phyloP scores from a whole-genome alignment of 2,329 filamentous ascomycete genomes.

The Monosporascus ibericus region DNA sequence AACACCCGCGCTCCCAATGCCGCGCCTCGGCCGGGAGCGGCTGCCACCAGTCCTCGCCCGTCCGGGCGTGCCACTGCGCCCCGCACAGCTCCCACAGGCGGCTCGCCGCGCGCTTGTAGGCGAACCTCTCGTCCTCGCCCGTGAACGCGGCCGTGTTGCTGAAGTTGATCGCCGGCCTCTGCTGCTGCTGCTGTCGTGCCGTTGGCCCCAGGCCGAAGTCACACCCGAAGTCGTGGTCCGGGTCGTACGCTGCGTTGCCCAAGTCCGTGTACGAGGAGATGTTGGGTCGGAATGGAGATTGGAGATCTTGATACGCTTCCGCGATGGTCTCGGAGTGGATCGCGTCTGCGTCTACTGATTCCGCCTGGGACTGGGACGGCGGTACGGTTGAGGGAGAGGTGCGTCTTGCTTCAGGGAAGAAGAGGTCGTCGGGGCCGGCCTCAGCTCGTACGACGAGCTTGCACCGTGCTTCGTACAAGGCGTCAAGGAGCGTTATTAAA shows the following conservation, averaged over 20 bases:
- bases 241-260: slow-evolving; percentile 43
- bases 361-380: slow-evolving; percentile 22
- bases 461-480: slow-evolving; percentile 75
- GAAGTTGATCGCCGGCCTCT: slow-evolving; percentile 51
- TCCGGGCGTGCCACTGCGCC: slow-evolving; percentile 61
- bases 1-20: slow-evolving; percentile 52
- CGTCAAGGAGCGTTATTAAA: slow-evolving; percentile 75
- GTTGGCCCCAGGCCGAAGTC: slow-evolving; percentile 38
- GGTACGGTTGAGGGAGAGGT: slow-evolving; percentile 20
- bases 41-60: slow-evolving; percentile 58
- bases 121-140: slow-evolving; percentile 76
- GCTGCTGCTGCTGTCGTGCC: slow-evolving; percentile 12
- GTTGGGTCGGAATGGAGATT: slow-evolving; percentile 73
- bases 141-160: slow-evolving; percentile 62
- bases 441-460: slow-evolving; percentile 65
- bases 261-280: slow-evolving; percentile 56
- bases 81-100: slow-evolving; percentile 81
- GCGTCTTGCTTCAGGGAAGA: slow-evolving; percentile 59
- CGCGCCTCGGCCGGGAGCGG: slow-evolving; percentile 58
- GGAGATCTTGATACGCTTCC: slow-evolving; percentile 74
- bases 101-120: slow-evolving; percentile 70
- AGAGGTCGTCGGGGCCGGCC: slow-evolving; percentile 64
- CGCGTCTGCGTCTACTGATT: slow-evolving; percentile 37
- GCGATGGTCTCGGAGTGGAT: slow-evolving; percentile 60
- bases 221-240: slow-evolving; percentile 44